Percentiles rank a stretch among this genome's conserved stretches.
phyloP scores from a whole-genome alignment of 345 rosid species.

The Arabidopsis suecica region DNA sequence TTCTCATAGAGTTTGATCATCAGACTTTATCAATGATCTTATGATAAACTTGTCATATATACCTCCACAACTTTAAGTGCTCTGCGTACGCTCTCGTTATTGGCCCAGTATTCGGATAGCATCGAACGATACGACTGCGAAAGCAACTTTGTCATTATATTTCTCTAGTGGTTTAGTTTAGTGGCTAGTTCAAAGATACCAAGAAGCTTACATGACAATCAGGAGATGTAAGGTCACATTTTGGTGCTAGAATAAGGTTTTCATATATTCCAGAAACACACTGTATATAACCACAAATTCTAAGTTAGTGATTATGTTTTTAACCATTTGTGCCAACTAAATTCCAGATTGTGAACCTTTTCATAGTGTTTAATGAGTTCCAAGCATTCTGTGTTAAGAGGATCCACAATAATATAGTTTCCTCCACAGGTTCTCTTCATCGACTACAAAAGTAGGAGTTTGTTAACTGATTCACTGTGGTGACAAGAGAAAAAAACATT shows the following conservation, averaged over 20 bases:
- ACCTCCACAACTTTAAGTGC: conserved; percentile 37
- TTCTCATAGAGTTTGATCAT: conserved; percentile 12
- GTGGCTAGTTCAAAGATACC: background rate
- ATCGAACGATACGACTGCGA: background rate
- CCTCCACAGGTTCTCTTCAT: conserved; percentile 58
- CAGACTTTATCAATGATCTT: background rate
- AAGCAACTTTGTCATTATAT: background rate
- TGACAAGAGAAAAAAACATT: background rate
- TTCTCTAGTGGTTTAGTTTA: background rate
- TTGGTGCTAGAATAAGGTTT: background rate
- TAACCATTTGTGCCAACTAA: background rate
- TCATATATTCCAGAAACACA: conserved; percentile 4
- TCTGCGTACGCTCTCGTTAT: conserved; percentile 25
- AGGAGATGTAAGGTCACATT: conserved; percentile 21
- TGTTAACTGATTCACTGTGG: background rate
- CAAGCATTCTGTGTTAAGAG: conserved; percentile 51
- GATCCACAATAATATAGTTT: conserved; percentile 37
- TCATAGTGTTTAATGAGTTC: conserved; percentile 20
- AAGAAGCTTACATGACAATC: conserved; percentile 32
- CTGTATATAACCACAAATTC: background rate
- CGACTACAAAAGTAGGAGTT: conserved; percentile 45
- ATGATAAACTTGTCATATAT: background rate
- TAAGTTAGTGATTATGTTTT: background rate
- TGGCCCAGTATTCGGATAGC: conserved; percentile 32
- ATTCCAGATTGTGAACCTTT: conserved; percentile 12